Conservation (phyloP, 2,329 filamentous ascomycete species). For the Ophidiomyces ophidiicola region DNA sequence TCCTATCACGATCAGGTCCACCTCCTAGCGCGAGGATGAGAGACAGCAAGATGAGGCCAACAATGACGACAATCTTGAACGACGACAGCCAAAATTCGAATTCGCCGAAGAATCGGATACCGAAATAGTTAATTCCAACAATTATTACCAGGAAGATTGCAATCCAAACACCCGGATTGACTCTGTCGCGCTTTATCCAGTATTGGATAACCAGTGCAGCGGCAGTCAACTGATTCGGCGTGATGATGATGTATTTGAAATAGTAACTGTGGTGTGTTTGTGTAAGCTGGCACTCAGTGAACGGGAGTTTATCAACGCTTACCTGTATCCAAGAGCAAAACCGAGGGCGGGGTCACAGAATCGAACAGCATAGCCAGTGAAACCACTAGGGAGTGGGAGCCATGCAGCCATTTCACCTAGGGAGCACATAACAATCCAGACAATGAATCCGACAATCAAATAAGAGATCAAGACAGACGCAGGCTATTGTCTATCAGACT, state of each 20-base stretch:
- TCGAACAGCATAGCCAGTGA: constrained; percentile 33
- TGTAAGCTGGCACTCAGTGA: constrained; percentile 12
- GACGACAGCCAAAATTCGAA: constrained; percentile 49
- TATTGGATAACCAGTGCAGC: constrained; percentile 66
- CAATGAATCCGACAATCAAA: constrained; percentile 41
- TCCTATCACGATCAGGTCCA: constrained; percentile 49
- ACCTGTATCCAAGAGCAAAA: constrained; percentile 39
- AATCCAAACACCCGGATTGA: constrained; percentile 73
- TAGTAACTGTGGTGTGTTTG: constrained; percentile 42
- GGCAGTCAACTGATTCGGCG: constrained; percentile 73
- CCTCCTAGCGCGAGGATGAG: constrained; percentile 54
- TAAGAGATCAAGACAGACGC: constrained; percentile 35
- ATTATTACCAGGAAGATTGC: constrained; percentile 55
- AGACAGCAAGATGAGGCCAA: constrained; percentile 54
- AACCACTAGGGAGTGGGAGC: constrained; percentile 39
- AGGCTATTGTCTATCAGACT: constrained; percentile 21
- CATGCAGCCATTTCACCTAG: constrained; percentile 40
- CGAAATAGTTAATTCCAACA: constrained; percentile 55
- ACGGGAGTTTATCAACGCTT: constrained; percentile 25
- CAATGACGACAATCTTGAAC: constrained; percentile 56
- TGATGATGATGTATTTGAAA: constrained; percentile 73
- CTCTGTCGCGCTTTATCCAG: constrained; percentile 53
- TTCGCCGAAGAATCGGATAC: constrained; percentile 58
- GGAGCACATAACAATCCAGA: constrained; percentile 53
- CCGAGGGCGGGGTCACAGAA: constrained; percentile 39